Evolutionary conservation across 2,329 filamentous ascomycete genomes (phyloP), one percentile per base, ranked within the genome.

Genomic region (Chaetothyriales sp.): DNA sequence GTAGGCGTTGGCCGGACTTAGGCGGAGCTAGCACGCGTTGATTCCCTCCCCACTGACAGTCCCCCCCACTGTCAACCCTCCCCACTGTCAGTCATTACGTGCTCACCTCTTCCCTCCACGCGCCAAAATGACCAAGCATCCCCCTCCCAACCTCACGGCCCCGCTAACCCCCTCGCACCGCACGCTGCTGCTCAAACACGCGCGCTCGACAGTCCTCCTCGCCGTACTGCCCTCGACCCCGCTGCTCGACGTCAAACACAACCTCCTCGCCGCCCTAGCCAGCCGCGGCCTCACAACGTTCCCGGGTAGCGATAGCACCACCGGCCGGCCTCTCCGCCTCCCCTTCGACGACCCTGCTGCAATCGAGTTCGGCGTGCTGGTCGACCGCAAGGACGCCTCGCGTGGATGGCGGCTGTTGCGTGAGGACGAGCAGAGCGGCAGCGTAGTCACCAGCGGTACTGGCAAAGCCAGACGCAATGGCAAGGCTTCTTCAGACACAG

Each of bases 121-220:
- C 15, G 10, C 10, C 7, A 15, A 40, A 5, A 49, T 44, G 47
- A 19, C 29, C 19, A 43, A 29, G n/a, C n/a, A n/a, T n/a, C n/a
- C 43, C 18, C 37, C 48, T 33, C 18, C 33, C 22, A 47, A 44
- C 43, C 48, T 60, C 33, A 52, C 52, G 10, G 44, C 44, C 48
- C 46, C 58, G 44, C 59, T 57, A 20, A 57, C 55, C 47, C 73
- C 79, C 45, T 69, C 73, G n/a, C 71, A 76, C 58, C 73, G 78
- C 60, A 86, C 83, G 8, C 70, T 89, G 51, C 77, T 82, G 54
- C 81, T 89, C 69, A 88, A 87, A 66, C 77, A 85, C 64, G 81
- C 83, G 63, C 78, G 80, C 53, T 77, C 81, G 60, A 89, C 83
- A 3, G 73, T 88, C 57, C 78, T 85, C 61, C 72, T 89, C 53